These are phyloP conservation scores for Termitomyces sp. DNA, from an alignment of 768 basidiomycete species.

Conservation along the genomic window DNA sequence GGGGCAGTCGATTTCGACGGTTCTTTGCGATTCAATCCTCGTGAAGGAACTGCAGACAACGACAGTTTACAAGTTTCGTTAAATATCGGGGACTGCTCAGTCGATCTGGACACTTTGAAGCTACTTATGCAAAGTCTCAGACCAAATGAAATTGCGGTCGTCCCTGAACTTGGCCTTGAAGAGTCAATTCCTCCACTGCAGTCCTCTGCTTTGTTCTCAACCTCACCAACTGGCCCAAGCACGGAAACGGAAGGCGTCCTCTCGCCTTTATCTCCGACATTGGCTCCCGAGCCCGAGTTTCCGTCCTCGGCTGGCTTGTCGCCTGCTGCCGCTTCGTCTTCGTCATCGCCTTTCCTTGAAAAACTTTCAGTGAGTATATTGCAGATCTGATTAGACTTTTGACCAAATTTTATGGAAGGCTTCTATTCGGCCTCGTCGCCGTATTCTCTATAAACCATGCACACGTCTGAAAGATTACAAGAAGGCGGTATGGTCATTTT, in stretches of 20 bases:
- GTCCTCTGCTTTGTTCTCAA: not conserved
- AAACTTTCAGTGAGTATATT: conserved; percentile 18
- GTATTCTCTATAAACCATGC: conserved; percentile 28
- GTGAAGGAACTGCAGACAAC: conserved; percentile 44
- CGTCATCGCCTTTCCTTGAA: conserved; percentile 20
- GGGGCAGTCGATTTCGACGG: conserved; percentile 37
- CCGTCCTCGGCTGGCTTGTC: conserved; percentile 10
- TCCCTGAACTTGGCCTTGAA: not conserved
- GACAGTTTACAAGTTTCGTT: conserved; percentile 45
- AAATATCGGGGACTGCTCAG: conserved; percentile 38
- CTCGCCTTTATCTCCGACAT: conserved; percentile 6
- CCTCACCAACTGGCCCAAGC: conserved; percentile 3
- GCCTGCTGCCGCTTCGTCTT: conserved; percentile 11
- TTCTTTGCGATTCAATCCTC: conserved; percentile 56
- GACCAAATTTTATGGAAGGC: conserved; percentile 26
- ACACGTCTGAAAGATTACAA: conserved; percentile 33
- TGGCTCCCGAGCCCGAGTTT: conserved; percentile 6
- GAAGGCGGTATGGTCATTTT: conserved; percentile 28
- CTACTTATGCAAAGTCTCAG: conserved; percentile 22
- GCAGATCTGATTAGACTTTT: conserved; percentile 13
- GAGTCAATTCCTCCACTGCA: not conserved
- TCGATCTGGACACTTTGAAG: conserved; percentile 42
- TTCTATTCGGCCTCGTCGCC: conserved; percentile 41
- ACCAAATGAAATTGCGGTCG: not conserved
- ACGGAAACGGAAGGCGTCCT: conserved; percentile 6